Evolutionary conservation across 176 grass and related monocot species (phyloP).

Genomic region (Tillandsia fasciculata): DNA sequence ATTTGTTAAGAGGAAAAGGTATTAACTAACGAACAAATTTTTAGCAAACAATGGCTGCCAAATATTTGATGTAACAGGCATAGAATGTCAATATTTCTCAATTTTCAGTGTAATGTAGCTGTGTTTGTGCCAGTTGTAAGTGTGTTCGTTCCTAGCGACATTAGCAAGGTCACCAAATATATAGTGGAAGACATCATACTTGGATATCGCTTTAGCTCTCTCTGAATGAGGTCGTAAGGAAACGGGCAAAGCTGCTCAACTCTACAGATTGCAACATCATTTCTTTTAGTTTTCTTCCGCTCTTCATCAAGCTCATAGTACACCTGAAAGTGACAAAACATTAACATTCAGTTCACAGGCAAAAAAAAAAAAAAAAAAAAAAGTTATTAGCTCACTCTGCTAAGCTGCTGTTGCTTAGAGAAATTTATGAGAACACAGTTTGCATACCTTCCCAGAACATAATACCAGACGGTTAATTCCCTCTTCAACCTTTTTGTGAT

Average conservation of each 20-base stretch:
- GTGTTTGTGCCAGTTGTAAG: not conserved
- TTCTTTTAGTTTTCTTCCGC: slow-evolving; percentile 45
- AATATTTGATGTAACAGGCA: too few relatives aligned
- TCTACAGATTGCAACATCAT: slow-evolving; percentile 80
- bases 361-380: slow-evolving; percentile 7
- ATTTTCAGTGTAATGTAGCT: not conserved
- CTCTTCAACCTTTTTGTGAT: slow-evolving; percentile 67
- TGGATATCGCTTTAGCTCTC: slow-evolving; percentile 93
- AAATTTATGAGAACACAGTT: slow-evolving; percentile 1
- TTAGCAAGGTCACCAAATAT: not conserved
- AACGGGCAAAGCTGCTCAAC: slow-evolving; percentile 87
- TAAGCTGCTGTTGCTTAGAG: not conserved
- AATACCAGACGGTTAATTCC: slow-evolving; percentile 74
- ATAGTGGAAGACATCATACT: slow-evolving; percentile 35
- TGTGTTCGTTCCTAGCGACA: not conserved
- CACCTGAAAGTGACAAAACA: slow-evolving; percentile 35
- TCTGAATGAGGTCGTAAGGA: slow-evolving; percentile 84
- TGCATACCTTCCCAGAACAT: slow-evolving; percentile 80
- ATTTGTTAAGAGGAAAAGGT: too few relatives aligned
- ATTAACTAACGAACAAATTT: too few relatives aligned
- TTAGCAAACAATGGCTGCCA: too few relatives aligned
- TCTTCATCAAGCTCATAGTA: slow-evolving; percentile 96
- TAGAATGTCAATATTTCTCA: too few relatives aligned
- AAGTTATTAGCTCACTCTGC: not conserved
- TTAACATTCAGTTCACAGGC: slow-evolving; percentile 1